Evolutionary conservation across 2,329 filamentous ascomycete genomes (phyloP).

Genomic region (Hypoxylon sp.): DNA sequence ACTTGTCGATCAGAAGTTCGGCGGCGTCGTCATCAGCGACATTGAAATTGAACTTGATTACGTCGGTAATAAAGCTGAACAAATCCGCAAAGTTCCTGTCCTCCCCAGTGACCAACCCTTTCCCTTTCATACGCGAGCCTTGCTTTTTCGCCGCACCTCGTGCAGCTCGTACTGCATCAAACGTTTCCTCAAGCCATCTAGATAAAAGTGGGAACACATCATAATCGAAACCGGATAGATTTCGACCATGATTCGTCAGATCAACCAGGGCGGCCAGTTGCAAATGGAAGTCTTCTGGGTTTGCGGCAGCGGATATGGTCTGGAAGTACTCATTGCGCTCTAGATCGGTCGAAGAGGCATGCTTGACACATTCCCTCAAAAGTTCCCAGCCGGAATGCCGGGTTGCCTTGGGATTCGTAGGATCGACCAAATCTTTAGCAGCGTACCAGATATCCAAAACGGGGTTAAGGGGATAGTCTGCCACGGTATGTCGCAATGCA

Average conservation of each 20-base stretch:
- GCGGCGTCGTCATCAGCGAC: conserved; percentile 75
- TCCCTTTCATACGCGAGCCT: conserved; percentile 61
- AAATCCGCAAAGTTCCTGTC: conserved; percentile 75
- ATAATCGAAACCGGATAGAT: conserved; percentile 77
- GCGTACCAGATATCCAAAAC: conserved; percentile 76
- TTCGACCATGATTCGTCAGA: conserved; percentile 72
- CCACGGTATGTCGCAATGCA: conserved; percentile 69
- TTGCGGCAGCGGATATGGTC: conserved; percentile 69
- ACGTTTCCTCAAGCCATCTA: conserved; percentile 71
- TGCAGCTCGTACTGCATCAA: conserved; percentile 67
- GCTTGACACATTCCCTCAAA: conserved; percentile 75
- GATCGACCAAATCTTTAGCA: conserved; percentile 75
- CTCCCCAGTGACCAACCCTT: conserved; percentile 63
- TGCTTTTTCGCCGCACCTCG: conserved; percentile 67
- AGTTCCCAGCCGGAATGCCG: conserved; percentile 76
- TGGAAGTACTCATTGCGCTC: conserved; percentile 77
- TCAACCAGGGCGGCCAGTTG: conserved; percentile 76
- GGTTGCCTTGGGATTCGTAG: conserved; percentile 66
- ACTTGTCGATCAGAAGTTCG: conserved; percentile 71
- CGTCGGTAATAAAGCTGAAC: conserved; percentile 75
- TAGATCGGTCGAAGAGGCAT: conserved; percentile 73
- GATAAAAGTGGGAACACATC: conserved; percentile 75
- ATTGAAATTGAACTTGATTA: conserved; percentile 83
- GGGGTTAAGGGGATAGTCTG: conserved; percentile 72
- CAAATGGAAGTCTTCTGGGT: conserved; percentile 75